Evolutionary conservation across 2,329 filamentous ascomycete genomes (phyloP).

Genomic region (Xylariaceae sp.): DNA sequence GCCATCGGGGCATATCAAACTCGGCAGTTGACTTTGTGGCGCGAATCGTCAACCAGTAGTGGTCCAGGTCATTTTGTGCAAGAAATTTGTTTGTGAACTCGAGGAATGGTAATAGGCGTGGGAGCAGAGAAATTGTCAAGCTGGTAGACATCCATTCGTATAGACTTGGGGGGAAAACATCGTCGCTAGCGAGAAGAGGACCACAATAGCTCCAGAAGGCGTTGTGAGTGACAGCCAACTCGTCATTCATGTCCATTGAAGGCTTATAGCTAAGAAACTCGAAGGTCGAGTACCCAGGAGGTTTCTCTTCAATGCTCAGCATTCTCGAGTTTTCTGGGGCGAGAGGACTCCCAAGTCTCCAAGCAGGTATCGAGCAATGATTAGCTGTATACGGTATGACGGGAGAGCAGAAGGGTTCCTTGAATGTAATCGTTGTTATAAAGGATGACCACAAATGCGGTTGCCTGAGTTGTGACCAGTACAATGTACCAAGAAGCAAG

Average conservation of each 20-base stretch:
- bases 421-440: no score
- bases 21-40: slow-evolving; percentile 42
- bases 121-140: slow-evolving; percentile 34
- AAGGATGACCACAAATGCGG: no score
- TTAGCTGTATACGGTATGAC: no score
- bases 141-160: slow-evolving; percentile 38
- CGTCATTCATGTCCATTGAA: background rate
- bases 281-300: slow-evolving; percentile 18
- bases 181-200: slow-evolving; percentile 32
- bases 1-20: slow-evolving; percentile 46
- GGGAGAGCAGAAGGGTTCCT: no score
- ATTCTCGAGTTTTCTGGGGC: no score
- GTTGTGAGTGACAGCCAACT: slow-evolving; percentile 26
- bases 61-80: slow-evolving; percentile 30
- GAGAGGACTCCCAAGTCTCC: no score
- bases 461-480: no score
- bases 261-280: slow-evolving; percentile 23
- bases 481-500: no score
- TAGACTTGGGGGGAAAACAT: slow-evolving; percentile 35
- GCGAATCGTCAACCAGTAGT: slow-evolving; percentile 49
- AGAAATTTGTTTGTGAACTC: slow-evolving; percentile 39
- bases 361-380: no score
- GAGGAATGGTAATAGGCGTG: slow-evolving; percentile 40
- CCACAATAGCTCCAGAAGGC: slow-evolving; percentile 46
- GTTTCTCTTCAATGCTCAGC: background rate